Conservation (phyloP, 1,139 yeast genomes). For the Suhomyces choctaworum region DNA sequence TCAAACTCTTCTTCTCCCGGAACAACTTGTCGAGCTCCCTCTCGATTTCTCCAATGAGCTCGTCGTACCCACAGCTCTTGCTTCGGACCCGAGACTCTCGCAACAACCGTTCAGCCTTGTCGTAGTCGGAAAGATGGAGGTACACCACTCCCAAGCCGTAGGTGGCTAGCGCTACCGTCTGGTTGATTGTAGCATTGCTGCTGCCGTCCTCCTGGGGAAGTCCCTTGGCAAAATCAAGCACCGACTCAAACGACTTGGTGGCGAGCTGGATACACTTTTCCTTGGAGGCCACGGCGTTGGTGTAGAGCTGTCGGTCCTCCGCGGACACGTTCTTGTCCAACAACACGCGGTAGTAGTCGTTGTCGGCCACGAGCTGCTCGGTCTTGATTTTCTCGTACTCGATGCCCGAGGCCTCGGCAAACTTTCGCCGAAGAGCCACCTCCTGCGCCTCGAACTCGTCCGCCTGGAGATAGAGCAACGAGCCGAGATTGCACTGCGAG, state of each 20-base stretch:
- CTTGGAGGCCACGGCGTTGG: constrained; percentile 28
- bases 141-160: constrained; percentile 84
- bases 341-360: constrained; percentile 13
- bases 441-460: constrained; percentile 62
- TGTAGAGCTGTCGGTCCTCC: constrained; percentile 20
- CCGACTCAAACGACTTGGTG: constrained; percentile 50
- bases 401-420: constrained; percentile 25
- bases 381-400: constrained; percentile 24
- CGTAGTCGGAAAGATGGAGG: constrained; percentile 55
- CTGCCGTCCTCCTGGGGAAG: constrained; percentile 37
- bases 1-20: constrained; percentile 49
- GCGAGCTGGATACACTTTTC: constrained; percentile 47
- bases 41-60: constrained; percentile 65
- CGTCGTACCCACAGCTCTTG: constrained; percentile 63
- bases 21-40: constrained; percentile 59
- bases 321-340: constrained; percentile 10
- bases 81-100: constrained; percentile 75
- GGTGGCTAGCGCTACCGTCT: constrained; percentile 75
- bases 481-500: constrained; percentile 71
- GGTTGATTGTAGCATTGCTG: constrained; percentile 31
- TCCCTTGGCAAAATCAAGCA: constrained; percentile 54
- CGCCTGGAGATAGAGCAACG: constrained; percentile 68
- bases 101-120: constrained; percentile 60
- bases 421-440: constrained; percentile 28
- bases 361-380: constrained; percentile 11